These are phyloP conservation scores for Pulveroboletus frians DNA, from an alignment of 768 basidiomycete species.

Conservation along the genomic window DNA sequence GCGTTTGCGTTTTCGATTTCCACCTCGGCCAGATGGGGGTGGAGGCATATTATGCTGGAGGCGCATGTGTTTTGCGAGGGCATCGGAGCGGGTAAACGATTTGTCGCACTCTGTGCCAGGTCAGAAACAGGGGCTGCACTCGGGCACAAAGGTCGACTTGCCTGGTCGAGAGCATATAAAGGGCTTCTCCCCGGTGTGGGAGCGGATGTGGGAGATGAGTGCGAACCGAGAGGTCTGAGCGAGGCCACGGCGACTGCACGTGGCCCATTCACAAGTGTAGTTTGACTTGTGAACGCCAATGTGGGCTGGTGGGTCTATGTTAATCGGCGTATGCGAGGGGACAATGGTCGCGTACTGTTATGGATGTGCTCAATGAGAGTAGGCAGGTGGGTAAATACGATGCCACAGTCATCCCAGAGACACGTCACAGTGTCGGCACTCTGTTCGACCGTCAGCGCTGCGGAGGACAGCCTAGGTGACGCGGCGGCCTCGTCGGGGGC, in stretches of 20 bases:
- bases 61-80: constrained; percentile 88
- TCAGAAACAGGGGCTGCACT: background rate
- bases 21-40: constrained; percentile 68
- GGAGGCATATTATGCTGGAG: constrained; percentile 78
- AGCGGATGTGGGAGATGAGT: constrained; percentile 83
- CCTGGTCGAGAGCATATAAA: constrained; percentile 80
- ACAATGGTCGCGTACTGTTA: constrained; percentile 46
- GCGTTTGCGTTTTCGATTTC: constrained; percentile 67
- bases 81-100: constrained; percentile 92
- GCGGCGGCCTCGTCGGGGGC: constrained; percentile 14
- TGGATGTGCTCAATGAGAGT: constrained; percentile 82
- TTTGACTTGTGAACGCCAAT: constrained; percentile 80
- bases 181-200: constrained; percentile 93
- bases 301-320: constrained; percentile 47
- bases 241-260: constrained; percentile 73
- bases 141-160: constrained; percentile 31
- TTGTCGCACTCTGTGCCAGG: constrained; percentile 76
- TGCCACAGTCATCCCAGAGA: constrained; percentile 78
- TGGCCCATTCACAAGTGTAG: constrained; percentile 87
- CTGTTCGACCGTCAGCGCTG: constrained; percentile 16
- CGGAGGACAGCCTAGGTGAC: constrained; percentile 21
- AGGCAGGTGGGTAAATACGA: constrained; percentile 66
- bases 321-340: background rate
- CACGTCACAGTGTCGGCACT: constrained; percentile 63
- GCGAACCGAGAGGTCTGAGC: constrained; percentile 87